Evolutionary conservation across 257 asterid species (phyloP).

Genomic region (Cordia subcordata): DNA sequence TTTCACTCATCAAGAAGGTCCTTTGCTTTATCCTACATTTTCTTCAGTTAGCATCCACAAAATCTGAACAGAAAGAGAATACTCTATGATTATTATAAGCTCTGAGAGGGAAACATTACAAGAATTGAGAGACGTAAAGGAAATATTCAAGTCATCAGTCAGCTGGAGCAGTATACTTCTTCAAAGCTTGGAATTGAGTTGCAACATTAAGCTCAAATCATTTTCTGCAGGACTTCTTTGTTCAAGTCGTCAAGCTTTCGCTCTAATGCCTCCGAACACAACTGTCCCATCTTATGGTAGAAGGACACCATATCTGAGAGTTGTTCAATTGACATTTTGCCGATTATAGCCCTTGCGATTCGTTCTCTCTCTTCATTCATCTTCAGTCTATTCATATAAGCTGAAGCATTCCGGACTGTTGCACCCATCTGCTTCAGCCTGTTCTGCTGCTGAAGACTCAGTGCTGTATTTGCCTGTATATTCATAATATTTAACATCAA

Average conservation of each 20-base stretch:
- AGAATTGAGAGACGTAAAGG: too few species aligned
- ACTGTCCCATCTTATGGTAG: conserved; percentile 66
- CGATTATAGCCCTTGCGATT: conserved; percentile 39
- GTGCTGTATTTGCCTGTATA: conserved; percentile 59
- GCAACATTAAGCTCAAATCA: background rate
- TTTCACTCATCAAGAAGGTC: too few species aligned
- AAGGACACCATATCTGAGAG: conserved; percentile 50
- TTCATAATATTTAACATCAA: too few species aligned
- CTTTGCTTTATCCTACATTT: too few species aligned
- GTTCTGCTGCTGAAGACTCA: conserved; percentile 59
- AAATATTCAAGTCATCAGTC: too few species aligned
- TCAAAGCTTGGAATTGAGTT: too few species aligned
- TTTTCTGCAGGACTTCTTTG: conserved; percentile 8
- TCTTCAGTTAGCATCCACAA: too few species aligned
- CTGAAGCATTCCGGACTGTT: conserved; percentile 58
- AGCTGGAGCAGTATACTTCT: too few species aligned
- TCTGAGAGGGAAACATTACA: too few species aligned
- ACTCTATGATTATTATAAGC: too few species aligned
- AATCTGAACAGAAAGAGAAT: too few species aligned
- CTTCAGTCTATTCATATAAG: conserved; percentile 41
- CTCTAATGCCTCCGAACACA: conserved; percentile 64
- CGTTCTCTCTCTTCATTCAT: conserved; percentile 51
- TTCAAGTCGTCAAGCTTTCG: conserved; percentile 34
- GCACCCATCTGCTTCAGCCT: conserved; percentile 85
- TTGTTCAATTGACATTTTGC: conserved; percentile 65